Evolutionary conservation across 176 grass and related monocot genomes (phyloP).

Genomic region (Carex cristatella): DNA sequence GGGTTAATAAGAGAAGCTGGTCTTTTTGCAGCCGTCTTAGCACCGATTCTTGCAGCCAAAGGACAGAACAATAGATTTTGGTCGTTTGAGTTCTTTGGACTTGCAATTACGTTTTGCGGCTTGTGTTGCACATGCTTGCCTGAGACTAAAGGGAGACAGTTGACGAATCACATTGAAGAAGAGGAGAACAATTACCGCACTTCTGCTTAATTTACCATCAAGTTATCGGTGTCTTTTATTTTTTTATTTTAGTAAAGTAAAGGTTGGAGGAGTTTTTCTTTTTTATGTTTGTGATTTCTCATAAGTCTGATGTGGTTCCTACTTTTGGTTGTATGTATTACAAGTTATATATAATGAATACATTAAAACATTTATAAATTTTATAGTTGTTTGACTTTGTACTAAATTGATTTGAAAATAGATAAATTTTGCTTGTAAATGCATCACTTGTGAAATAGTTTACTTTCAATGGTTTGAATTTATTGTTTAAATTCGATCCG

Average conservation of each 20-base stretch:
- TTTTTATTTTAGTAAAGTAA: too few species aligned
- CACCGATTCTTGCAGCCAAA: slow-evolving; percentile 50
- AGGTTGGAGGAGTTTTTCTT: neutral
- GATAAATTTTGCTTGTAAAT: too few species aligned
- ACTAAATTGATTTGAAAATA: too few species aligned
- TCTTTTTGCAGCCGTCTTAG: slow-evolving; percentile 46
- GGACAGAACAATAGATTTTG: slow-evolving; percentile 43
- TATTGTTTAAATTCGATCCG: too few species aligned
- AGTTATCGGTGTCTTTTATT: neutral
- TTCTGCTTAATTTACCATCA: neutral
- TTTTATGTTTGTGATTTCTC: neutral
- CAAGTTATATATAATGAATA: too few species aligned
- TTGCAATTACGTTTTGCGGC: slow-evolving; percentile 44
- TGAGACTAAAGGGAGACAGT: slow-evolving; percentile 58
- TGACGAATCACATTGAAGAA: slow-evolving; percentile 74
- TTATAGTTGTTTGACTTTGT: too few species aligned
- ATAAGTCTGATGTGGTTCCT: neutral
- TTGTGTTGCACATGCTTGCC: slow-evolving; percentile 42
- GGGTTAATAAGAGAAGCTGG: slow-evolving; percentile 54
- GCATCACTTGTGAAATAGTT: too few species aligned
- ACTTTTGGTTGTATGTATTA: too few species aligned
- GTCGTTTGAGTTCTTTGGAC: slow-evolving; percentile 65
- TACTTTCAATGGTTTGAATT: too few species aligned
- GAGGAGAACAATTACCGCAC: slow-evolving; percentile 14
- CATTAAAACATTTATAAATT: too few species aligned